Evolutionary conservation across 257 asterid genomes (phyloP).

Genomic region (Verbena officinalis): DNA sequence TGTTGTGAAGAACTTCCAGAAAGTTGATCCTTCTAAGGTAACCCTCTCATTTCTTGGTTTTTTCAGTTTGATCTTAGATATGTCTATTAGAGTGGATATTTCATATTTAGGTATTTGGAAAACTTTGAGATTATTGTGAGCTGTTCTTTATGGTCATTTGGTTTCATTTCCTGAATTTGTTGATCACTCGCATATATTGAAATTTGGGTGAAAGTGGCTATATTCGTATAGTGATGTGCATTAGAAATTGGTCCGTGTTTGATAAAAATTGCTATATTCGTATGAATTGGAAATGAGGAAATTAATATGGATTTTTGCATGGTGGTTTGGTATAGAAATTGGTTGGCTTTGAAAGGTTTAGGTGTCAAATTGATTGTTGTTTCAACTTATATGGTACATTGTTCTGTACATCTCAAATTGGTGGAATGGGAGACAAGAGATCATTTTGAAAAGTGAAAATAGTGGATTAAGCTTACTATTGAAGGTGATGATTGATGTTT

Average conservation of each 20-base stretch:
- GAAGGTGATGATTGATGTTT: slow-evolving; percentile 1
- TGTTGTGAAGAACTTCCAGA: slow-evolving; percentile 74
- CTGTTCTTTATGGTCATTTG: slow-evolving; percentile 3
- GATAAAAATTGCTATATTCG: not conserved
- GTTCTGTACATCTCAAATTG: not conserved
- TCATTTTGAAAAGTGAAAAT: no score
- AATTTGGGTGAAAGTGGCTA: not conserved
- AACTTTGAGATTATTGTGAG: not conserved
- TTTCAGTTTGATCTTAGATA: not conserved
- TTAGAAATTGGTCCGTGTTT: not conserved
- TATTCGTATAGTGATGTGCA: not conserved
- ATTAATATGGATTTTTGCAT: not conserved
- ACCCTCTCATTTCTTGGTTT: not conserved
- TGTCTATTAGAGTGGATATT: not conserved
- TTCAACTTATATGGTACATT: not conserved
- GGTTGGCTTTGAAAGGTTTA: not conserved
- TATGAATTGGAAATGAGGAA: not conserved
- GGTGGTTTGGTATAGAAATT: not conserved
- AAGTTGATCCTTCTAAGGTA: slow-evolving; percentile 84
- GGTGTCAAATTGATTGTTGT: not conserved
- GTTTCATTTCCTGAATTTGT: not conserved
- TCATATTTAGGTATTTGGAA: not conserved
- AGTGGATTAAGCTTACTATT: not conserved
- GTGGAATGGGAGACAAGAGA: not conserved
- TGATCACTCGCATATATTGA: not conserved